Evolutionary conservation across 768 basidiomycete genomes (phyloP).

Genomic region (Lepiota venenata): DNA sequence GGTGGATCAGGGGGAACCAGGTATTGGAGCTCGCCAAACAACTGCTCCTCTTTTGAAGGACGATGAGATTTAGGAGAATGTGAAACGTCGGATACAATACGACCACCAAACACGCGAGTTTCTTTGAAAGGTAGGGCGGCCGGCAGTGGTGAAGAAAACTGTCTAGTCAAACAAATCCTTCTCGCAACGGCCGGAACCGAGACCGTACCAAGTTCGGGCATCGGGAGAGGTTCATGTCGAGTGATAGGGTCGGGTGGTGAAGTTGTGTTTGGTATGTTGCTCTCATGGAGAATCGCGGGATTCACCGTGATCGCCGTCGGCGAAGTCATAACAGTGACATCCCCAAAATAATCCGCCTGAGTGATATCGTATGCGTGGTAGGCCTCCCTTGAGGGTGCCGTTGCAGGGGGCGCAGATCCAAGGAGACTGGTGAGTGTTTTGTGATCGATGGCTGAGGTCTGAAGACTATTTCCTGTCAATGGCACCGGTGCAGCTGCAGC

Average conservation of each 20-base stretch:
- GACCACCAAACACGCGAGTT: conserved; percentile 28
- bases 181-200: conserved; percentile 48
- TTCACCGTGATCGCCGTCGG: background rate
- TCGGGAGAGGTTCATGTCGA: conserved; percentile 10
- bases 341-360: conserved; percentile 16
- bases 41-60: conserved; percentile 64
- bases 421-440: conserved; percentile 6
- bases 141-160: conserved; percentile 64
- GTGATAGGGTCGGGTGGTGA: background rate
- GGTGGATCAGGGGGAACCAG: conserved; percentile 82
- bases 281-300: background rate
- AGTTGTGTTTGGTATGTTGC: background rate
- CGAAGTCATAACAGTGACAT: background rate
- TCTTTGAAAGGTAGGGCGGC: conserved; percentile 30
- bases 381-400: conserved; percentile 15
- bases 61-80: conserved; percentile 35
- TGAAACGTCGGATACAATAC: conserved; percentile 26
- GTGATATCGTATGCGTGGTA: conserved; percentile 3
- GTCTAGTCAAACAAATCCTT: conserved; percentile 53
- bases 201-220: conserved; percentile 19
- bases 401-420: conserved; percentile 17
- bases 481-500: background rate
- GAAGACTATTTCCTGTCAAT: background rate
- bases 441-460: background rate
- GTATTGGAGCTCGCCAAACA: conserved; percentile 62